These are phyloP conservation scores for Neospermospora avenae DNA, from an alignment of 2,329 filamentous ascomycete species.

Conservation along the genomic window DNA sequence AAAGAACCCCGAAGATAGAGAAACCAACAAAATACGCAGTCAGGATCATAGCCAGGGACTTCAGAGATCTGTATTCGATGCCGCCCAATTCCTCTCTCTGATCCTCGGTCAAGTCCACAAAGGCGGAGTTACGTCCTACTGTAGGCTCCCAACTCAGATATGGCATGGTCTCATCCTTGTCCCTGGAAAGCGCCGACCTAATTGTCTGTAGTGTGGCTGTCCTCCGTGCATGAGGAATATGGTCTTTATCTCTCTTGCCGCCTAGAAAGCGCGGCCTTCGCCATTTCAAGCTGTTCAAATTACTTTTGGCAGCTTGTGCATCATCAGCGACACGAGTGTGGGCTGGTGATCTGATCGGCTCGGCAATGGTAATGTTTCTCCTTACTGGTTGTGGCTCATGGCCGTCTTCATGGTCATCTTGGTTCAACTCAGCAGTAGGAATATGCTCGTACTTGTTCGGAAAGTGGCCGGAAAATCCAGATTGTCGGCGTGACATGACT, in stretches of 20 bases:
- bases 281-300: slow-evolving; percentile 37
- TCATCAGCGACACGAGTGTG: slow-evolving; percentile 33
- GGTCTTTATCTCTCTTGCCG: slow-evolving; percentile 32
- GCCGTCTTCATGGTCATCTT: slow-evolving; percentile 22
- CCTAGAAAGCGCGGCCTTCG: slow-evolving; percentile 42
- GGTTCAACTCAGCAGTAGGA: slow-evolving; percentile 12
- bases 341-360: slow-evolving; percentile 20
- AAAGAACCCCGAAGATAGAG: slow-evolving; percentile 70
- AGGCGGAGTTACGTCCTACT: slow-evolving; percentile 87
- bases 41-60: slow-evolving; percentile 77
- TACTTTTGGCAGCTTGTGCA: slow-evolving; percentile 23
- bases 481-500: slow-evolving; percentile 21
- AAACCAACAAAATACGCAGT: slow-evolving; percentile 81
- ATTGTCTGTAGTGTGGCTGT: slow-evolving; percentile 55
- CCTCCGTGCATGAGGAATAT: slow-evolving; percentile 16
- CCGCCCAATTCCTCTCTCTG: slow-evolving; percentile 94
- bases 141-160: slow-evolving; percentile 96
- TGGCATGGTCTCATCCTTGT: slow-evolving; percentile 64
- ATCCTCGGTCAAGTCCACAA: slow-evolving; percentile 81
- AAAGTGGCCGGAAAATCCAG: slow-evolving; percentile 14
- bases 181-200: slow-evolving; percentile 39
- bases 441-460: slow-evolving; percentile 4
- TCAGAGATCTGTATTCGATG: slow-evolving; percentile 91
- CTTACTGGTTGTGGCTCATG: slow-evolving; percentile 13
- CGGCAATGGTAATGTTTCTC: slow-evolving; percentile 33